These are phyloP conservation scores for Suillus paluster DNA, from an alignment of 768 basidiomycete species.

Conservation along the genomic window DNA sequence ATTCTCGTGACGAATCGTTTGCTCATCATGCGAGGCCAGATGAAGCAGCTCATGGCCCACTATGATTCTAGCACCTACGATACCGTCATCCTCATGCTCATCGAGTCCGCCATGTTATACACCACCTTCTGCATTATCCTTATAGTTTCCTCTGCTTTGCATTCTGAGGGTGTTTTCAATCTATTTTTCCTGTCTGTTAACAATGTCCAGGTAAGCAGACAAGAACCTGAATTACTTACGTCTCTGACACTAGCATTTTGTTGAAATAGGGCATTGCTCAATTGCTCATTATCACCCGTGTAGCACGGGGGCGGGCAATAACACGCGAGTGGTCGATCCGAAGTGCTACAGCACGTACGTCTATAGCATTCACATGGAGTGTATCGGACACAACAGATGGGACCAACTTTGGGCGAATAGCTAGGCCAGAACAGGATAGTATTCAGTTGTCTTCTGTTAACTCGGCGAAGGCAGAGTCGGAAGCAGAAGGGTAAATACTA, in stretches of 20 bases:
- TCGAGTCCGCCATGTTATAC: slow-evolving; percentile 42
- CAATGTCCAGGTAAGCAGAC: slow-evolving; percentile 32
- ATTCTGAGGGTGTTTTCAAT: slow-evolving; percentile 29
- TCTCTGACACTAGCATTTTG: background rate
- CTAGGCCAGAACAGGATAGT: background rate
- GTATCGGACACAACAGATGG: background rate
- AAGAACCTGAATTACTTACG: background rate
- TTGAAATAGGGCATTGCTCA: slow-evolving; percentile 36
- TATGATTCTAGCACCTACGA: slow-evolving; percentile 25
- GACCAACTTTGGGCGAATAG: background rate
- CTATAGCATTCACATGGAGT: background rate
- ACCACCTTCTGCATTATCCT: slow-evolving; percentile 32
- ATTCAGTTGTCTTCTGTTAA: background rate
- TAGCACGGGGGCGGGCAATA: slow-evolving; percentile 34
- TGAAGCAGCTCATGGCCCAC: background rate
- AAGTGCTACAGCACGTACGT: background rate
- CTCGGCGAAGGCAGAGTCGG: background rate
- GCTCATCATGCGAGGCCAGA: slow-evolving; percentile 20
- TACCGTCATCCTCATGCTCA: slow-evolving; percentile 33
- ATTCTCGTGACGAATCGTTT: slow-evolving; percentile 37
- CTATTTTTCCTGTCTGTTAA: slow-evolving; percentile 36
- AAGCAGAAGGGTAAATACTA: background rate
- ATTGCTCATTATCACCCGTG: slow-evolving; percentile 40
- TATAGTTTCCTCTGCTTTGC: slow-evolving; percentile 31
- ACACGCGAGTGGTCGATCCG: background rate